Conservation (phyloP, 2,329 filamentous ascomycete genomes). For the Apiospora phragmitis region DNA sequence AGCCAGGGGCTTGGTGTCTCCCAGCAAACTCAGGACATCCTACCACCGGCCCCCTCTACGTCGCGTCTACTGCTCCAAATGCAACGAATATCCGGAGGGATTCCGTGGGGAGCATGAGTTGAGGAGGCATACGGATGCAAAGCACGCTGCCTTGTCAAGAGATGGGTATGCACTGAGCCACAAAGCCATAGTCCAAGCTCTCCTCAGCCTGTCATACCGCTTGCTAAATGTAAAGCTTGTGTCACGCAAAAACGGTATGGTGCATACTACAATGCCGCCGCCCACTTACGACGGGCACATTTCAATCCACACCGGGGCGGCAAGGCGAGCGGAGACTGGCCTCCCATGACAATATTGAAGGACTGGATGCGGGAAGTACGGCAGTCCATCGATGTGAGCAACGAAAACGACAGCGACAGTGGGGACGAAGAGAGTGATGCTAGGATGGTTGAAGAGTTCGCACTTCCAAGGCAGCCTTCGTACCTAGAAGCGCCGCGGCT, state of each 20-base stretch:
- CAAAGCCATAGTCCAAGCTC: slow-evolving; percentile 35
- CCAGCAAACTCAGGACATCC: slow-evolving; percentile 42
- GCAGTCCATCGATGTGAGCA: slow-evolving; percentile 43
- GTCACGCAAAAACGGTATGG: slow-evolving; percentile 58
- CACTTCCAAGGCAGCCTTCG: slow-evolving; percentile 29
- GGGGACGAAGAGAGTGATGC: slow-evolving; percentile 52
- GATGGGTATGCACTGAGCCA: slow-evolving; percentile 58
- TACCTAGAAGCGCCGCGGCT: slow-evolving; percentile 34
- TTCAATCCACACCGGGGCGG: slow-evolving; percentile 57
- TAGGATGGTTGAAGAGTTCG: slow-evolving; percentile 51
- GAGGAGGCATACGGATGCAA: slow-evolving; percentile 64
- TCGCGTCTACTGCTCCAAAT: slow-evolving; percentile 75
- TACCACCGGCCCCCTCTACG: slow-evolving; percentile 61
- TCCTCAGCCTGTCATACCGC: slow-evolving; percentile 51
- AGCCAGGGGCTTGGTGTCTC: slow-evolving; percentile 43
- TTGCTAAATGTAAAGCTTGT: slow-evolving; percentile 58
- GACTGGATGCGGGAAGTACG: slow-evolving; percentile 63
- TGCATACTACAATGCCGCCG: slow-evolving; percentile 60
- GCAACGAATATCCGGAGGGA: slow-evolving; percentile 79
- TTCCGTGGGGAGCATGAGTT: slow-evolving; percentile 91
- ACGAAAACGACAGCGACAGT: slow-evolving; percentile 49
- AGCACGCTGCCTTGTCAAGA: slow-evolving; percentile 56
- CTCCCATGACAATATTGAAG: slow-evolving; percentile 56
- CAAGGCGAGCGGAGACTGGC: slow-evolving; percentile 60
- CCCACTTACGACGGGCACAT: slow-evolving; percentile 58